Percentiles rank a stretch among this genome's conserved stretches.
These are phyloP conservation scores for Pisolithus marmoratus DNA, from an alignment of 768 basidiomycete genomes.

Conservation along the genomic window DNA sequence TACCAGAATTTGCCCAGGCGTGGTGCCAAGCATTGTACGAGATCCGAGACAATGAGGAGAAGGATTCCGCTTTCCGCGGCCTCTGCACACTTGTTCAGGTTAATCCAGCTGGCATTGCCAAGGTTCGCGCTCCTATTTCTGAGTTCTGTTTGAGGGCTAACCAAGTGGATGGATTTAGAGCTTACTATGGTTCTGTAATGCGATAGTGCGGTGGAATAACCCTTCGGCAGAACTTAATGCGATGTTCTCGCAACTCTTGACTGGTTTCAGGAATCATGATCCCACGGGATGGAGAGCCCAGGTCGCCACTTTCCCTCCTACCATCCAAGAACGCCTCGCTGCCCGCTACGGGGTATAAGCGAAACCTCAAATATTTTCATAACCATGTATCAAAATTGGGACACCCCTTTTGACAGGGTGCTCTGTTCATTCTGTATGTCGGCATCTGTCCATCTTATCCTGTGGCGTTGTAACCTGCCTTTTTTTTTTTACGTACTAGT, in stretches of 20 bases:
- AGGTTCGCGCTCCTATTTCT: slow-evolving; percentile 47
- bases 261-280: slow-evolving; percentile 87
- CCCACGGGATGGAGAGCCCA: slow-evolving; percentile 82
- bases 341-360: slow-evolving; percentile 80
- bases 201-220: slow-evolving; percentile 90
- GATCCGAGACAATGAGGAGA: slow-evolving; percentile 99
- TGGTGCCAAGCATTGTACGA: slow-evolving; percentile 98
- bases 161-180: slow-evolving; percentile 46
- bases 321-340: slow-evolving; percentile 82
- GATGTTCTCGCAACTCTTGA: slow-evolving; percentile 90
- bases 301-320: slow-evolving; percentile 77
- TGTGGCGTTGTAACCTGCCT: slow-evolving; percentile 17
- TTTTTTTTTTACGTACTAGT: slow-evolving; percentile 15
- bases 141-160: not conserved
- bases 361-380: not conserved
- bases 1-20: slow-evolving; percentile 85
- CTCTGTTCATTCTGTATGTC: slow-evolving; percentile 4
- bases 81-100: slow-evolving; percentile 93
- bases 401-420: not conserved
- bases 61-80: slow-evolving; percentile 97
- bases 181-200: slow-evolving; percentile 96
- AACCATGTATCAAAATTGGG: slow-evolving; percentile 9
- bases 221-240: slow-evolving; percentile 87
- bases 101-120: slow-evolving; percentile 90
- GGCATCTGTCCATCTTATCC: slow-evolving; percentile 3